Conservation (phyloP, 495 filamentous ascomycete genomes). For the Darksidea phi region DNA sequence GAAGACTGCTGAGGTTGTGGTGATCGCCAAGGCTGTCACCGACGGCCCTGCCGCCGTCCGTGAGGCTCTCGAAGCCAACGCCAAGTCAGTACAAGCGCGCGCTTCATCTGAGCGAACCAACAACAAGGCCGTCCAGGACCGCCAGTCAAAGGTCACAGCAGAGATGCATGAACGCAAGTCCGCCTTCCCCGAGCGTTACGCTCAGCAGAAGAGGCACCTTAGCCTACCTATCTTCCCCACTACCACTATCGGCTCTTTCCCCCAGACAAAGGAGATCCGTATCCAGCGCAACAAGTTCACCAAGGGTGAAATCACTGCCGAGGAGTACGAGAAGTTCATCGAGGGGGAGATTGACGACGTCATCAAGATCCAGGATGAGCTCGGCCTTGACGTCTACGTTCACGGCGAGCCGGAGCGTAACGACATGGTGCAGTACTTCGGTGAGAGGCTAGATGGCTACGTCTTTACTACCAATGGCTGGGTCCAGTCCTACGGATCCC, state of each 20-base stretch:
- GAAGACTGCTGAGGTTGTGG: conserved; percentile 86
- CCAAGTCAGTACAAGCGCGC: conserved; percentile 82
- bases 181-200: conserved; percentile 75
- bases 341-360: conserved; percentile 93
- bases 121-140: conserved; percentile 91
- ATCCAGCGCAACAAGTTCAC: conserved; percentile 93
- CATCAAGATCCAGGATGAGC: conserved; percentile 95
- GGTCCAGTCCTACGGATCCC: conserved; percentile 97
- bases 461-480: conserved; percentile 98
- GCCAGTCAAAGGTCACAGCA: conserved; percentile 79
- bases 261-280: conserved; percentile 98
- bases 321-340: conserved; percentile 96
- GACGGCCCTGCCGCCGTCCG: conserved; percentile 82
- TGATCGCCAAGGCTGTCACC: conserved; percentile 95
- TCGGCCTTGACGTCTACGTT: conserved; percentile 92
- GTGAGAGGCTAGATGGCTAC: conserved; percentile 93
- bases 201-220: conserved; percentile 80
- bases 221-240: conserved; percentile 96
- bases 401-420: conserved; percentile 99
- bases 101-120: conserved; percentile 91
- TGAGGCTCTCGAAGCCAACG: conserved; percentile 87
- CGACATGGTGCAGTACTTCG: conserved; percentile 99
- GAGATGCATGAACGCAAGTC: conserved; percentile 90
- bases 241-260: conserved; percentile 98
- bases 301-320: conserved; percentile 90